Base-by-base conservation (phyloP, 2,329 filamentous ascomycete genomes). In the Penicillium frequentans region DNA sequence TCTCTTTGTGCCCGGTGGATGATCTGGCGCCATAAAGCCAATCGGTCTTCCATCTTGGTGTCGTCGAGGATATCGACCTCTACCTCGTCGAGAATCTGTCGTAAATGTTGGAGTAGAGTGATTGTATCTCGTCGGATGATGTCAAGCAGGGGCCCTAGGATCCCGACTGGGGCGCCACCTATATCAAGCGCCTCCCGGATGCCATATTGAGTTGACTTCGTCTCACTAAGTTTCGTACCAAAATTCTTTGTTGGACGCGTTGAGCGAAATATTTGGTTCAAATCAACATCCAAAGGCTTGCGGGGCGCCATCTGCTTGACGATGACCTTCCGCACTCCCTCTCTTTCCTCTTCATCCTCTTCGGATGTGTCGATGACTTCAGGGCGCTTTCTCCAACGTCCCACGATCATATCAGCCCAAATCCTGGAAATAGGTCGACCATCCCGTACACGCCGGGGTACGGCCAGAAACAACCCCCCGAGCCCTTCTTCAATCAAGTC, bases 1-100 rank as follows among this genome's bases (percentile, higher is more conserved):
- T 64, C 62, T 21, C 48, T 16, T 27, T 60, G 61, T 4, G 56
- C 55, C 27, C 46, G 37, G 16, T 46, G 52, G 8, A 72, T 59
- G 19, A 69, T 49, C 42, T 58, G 59, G 11, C 68, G 65, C 70
- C 69, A 72, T 24, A 60, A 52, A 2, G 55, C 23, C n/a, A 71
- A 24, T n/a, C 68, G 58, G 23, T 66, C 65, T 54, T 72, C 68
- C 55, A 72, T 63, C n/a, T 48, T 64, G 10, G 49, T 50, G 29
- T 72, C 69, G 31, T 71, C 62, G 2, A 68, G 46, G 31, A 70
- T 61, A 6, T 62, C 57, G 3, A 49, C 52, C 21, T 66, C 67
- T 10, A 72, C 62, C 39, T 64, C 60, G 33, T 65, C 60, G 19
- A 71, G 50, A 33, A 63, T 54, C n/a, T 52, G 60, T 27, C 61